Evolutionary conservation across 805 yeast genomes (phyloP).

Genomic region (Isabelozyma gotoi): DNA sequence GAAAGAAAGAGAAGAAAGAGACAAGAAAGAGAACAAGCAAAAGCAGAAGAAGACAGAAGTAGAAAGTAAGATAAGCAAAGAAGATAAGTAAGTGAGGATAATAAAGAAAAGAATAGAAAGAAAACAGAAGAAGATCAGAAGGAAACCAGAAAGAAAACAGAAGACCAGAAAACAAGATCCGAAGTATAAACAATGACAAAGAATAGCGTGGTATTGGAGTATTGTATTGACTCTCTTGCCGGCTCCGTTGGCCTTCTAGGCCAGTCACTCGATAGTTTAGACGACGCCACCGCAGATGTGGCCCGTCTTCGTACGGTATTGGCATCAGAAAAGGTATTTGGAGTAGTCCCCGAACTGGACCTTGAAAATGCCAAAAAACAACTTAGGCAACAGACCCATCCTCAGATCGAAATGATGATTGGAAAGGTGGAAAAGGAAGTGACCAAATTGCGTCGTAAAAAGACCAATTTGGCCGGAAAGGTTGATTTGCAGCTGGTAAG

Average conservation of each 20-base stretch:
- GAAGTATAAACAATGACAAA: neutral
- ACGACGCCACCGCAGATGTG: slow-evolving; percentile 38
- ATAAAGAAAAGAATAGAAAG: too few relatives aligned
- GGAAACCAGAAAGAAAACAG: neutral
- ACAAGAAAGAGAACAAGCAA: too few relatives aligned
- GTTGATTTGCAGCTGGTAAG: slow-evolving; percentile 41
- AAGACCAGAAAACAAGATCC: too few relatives aligned
- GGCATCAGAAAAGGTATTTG: slow-evolving; percentile 47
- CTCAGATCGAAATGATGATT: slow-evolving; percentile 36
- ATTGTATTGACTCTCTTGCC: slow-evolving; percentile 31
- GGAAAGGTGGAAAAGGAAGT: slow-evolving; percentile 32
- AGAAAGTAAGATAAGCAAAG: too few relatives aligned
- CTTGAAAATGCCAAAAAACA: slow-evolving; percentile 38
- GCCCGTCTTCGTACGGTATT: slow-evolving; percentile 39
- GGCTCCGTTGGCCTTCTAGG: slow-evolving; percentile 33
- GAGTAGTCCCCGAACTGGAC: slow-evolving; percentile 50
- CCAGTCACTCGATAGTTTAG: slow-evolving; percentile 31
- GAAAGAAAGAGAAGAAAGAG: too few relatives aligned
- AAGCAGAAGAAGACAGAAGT: too few relatives aligned
- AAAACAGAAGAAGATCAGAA: neutral
- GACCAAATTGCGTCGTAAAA: slow-evolving; percentile 29
- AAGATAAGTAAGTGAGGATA: too few relatives aligned
- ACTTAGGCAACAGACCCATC: slow-evolving; percentile 38
- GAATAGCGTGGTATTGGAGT: slow-evolving; percentile 8
- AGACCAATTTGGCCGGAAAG: slow-evolving; percentile 32